phyloP scores from a whole-genome alignment of 805 yeast species.

The Candida patagonica region DNA sequence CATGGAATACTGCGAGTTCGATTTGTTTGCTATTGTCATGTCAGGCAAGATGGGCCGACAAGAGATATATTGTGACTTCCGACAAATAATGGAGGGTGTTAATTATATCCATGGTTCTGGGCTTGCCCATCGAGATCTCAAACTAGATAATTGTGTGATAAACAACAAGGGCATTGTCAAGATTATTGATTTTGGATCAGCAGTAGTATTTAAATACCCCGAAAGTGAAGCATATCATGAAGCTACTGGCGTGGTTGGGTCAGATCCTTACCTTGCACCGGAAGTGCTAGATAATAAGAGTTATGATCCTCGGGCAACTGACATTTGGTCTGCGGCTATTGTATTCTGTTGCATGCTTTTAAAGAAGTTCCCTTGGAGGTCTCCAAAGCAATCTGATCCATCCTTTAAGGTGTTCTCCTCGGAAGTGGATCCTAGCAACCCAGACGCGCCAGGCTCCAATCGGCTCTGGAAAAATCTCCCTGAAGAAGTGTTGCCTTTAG shows the following conservation, averaged over 20 bases:
- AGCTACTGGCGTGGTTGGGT: conserved; percentile 78
- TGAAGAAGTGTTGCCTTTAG: conserved; percentile 48
- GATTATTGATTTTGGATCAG: conserved; percentile 88
- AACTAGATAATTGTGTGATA: conserved; percentile 87
- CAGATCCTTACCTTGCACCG: conserved; percentile 87
- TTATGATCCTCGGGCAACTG: conserved; percentile 89
- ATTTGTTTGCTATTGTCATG: conserved; percentile 90
- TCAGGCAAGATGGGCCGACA: conserved; percentile 73
- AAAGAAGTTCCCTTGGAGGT: conserved; percentile 91
- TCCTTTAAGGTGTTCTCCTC: conserved; percentile 62
- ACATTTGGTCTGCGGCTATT: conserved; percentile 87
- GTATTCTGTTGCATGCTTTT: conserved; percentile 87
- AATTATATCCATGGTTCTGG: conserved; percentile 77
- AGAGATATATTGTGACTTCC: conserved; percentile 83
- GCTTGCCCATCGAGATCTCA: conserved; percentile 83
- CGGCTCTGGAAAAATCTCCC: conserved; percentile 66
- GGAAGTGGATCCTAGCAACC: background rate
- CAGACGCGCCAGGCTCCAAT: conserved; percentile 46
- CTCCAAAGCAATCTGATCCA: conserved; percentile 71
- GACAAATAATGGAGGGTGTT: conserved; percentile 74
- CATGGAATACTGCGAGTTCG: conserved; percentile 92
- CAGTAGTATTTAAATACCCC: conserved; percentile 86
- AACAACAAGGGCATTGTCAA: conserved; percentile 76
- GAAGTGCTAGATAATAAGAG: conserved; percentile 77
- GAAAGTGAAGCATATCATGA: conserved; percentile 63